Conservation (phyloP, 257 asterid species). For the Coffea canephora region DNA sequence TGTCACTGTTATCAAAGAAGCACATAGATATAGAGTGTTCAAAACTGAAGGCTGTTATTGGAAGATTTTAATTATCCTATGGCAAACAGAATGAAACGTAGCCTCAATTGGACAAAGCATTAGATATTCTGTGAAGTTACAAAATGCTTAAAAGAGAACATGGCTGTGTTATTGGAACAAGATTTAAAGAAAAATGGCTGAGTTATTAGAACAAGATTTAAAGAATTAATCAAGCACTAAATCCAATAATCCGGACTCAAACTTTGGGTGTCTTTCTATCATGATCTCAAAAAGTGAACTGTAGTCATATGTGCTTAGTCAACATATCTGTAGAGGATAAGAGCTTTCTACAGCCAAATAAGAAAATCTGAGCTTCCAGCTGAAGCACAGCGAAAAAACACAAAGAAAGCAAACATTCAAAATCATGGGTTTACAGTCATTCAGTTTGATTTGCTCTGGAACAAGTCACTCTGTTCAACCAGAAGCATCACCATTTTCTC, state of each 20-base stretch:
- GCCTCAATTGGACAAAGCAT: neutral
- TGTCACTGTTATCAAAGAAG: neutral
- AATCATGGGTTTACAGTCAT: neutral
- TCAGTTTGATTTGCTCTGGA: neutral
- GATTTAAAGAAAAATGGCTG: neutral
- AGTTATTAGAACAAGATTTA: neutral
- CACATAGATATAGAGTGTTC: neutral
- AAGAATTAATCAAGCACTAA: neutral
- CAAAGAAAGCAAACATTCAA: neutral
- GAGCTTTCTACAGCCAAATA: neutral
- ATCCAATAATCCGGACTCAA: neutral
- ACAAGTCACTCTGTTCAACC: constrained; percentile 42
- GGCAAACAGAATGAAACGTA: too few species aligned
- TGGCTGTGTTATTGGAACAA: too few species aligned
- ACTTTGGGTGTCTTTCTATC: neutral
- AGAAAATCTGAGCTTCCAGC: neutral
- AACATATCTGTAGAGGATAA: neutral
- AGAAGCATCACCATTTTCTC: constrained; percentile 38
- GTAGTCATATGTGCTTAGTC: neutral
- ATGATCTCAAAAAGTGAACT: neutral
- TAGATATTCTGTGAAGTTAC: neutral
- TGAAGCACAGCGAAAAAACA: neutral
- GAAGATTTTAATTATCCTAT: neutral
- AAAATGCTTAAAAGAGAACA: too few species aligned
- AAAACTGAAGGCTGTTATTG: neutral